Evolutionary conservation across 1,139 yeast species (phyloP).

Genomic region (Suhomyces bokatorum): DNA sequence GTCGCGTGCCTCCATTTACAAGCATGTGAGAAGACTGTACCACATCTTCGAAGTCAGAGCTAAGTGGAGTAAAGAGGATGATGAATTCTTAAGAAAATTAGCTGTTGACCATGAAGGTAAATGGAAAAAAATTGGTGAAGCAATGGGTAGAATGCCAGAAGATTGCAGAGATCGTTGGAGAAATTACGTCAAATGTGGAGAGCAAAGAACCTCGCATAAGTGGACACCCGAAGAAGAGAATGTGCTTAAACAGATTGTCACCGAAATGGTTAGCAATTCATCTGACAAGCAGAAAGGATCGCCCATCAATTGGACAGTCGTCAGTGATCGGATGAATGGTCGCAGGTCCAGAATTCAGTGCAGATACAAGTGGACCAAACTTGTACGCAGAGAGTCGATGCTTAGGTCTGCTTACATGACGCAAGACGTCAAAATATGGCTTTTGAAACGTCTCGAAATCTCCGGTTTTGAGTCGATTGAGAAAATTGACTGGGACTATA

Average conservation of each 20-base stretch:
- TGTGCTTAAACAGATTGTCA: slow-evolving; percentile 56
- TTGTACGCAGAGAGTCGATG: slow-evolving; percentile 60
- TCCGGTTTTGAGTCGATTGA: slow-evolving; percentile 47
- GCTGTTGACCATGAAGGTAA: slow-evolving; percentile 72
- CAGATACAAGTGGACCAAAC: slow-evolving; percentile 89
- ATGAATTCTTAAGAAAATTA: slow-evolving; percentile 59
- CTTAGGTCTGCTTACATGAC: slow-evolving; percentile 52
- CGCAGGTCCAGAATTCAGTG: slow-evolving; percentile 88
- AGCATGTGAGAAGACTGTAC: slow-evolving; percentile 86
- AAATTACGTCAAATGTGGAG: slow-evolving; percentile 89
- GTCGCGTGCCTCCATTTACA: slow-evolving; percentile 84
- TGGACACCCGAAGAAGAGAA: slow-evolving; percentile 80
- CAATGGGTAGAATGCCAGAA: slow-evolving; percentile 92
- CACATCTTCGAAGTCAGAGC: slow-evolving; percentile 87
- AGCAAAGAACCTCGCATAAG: slow-evolving; percentile 66
- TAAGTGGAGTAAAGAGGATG: slow-evolving; percentile 85
- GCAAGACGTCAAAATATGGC: slow-evolving; percentile 55
- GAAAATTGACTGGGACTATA: slow-evolving; percentile 62
- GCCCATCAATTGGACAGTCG: slow-evolving; percentile 83
- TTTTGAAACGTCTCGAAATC: slow-evolving; percentile 52
- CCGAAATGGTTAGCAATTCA: slow-evolving; percentile 34
- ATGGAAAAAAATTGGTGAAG: slow-evolving; percentile 81
- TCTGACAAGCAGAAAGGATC: slow-evolving; percentile 19
- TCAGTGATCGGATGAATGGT: slow-evolving; percentile 88
- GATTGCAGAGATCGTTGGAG: slow-evolving; percentile 97